Evolutionary conservation across 2,329 filamentous ascomycete genomes (phyloP), one percentile per base, ranked within the genome.

Genomic region (Cladobotryum protrusum): DNA sequence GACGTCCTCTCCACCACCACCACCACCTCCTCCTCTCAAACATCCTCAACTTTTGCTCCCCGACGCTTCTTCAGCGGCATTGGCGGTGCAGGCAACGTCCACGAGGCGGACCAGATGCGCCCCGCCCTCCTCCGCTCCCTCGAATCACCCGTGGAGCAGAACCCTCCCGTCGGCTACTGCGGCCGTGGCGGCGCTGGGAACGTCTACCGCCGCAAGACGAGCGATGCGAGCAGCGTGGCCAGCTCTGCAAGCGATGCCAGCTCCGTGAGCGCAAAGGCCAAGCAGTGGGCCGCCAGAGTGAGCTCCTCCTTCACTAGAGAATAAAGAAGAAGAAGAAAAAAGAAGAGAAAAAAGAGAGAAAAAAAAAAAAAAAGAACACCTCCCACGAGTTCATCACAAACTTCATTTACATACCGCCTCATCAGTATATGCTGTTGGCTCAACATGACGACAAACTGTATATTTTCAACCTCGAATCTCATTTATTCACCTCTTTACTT

Each of bases 141-240:
- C 49, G 75, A 78, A 49, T 65, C 81, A 50, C 57, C 69, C 63
- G 60, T 64, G 61, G 62, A 67, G 53, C 48, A 42, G 18, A 58
- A 57, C 37, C 68, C 71, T 49, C 61, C 71, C 50, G 73, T 76
- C 62, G 86, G 84, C 69, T 77, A 83, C 67, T 77, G 77, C 13
- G 83, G 84, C 58, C 81, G 83, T 49, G 84, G 84, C 57, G 83
- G 84, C 53, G 82, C 82, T 2, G 84, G 83, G 58, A 70, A 70
- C 54, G 75, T 81, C 55, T 87, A 87, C 67, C 82, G 85, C 64
- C 65, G 65, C 58, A 64, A 63, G 61, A 54, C 52, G 43, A 67
- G 65, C 60, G 64, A 61, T 52, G 64, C 66, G 12, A 56, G 62
- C 41, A 53, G 56, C 50, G 55, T 58, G 20, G 53, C 52, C 46